Base-by-base conservation (phyloP, 2,329 filamentous ascomycete species). In the Pezizomycotina sp. region DNA sequence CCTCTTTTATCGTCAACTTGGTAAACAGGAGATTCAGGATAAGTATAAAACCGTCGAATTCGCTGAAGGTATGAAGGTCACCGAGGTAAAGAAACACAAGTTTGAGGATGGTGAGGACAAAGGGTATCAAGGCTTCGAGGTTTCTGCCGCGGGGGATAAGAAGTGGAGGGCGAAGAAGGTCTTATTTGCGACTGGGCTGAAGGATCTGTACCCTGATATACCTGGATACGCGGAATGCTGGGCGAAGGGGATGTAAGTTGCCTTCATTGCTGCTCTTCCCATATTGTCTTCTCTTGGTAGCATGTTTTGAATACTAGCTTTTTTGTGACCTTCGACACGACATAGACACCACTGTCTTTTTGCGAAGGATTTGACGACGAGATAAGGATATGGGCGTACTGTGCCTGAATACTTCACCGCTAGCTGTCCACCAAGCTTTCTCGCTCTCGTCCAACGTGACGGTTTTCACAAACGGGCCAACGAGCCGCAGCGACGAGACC, bases 161-260 rank as follows among this genome's bases (percentile, higher is more conserved):
- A 49, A 47, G 0, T 72, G 62, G 46, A 46, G 52, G 6, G 68
- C 67, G 0, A 57, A 57, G 28, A 73, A 68, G 42, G 33, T 76
- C 1, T 62, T 69, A 0, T 52, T 76, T 0, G 69, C 66, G 0
- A 67, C 57, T 0, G 70, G 71, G 0, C 57, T 66, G 0, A 52
- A 49, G 15, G 70, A 75, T 44, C 46, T 66, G 0, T 48, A 64
- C 19, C 64, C 63, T 0, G 57, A 63, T 10, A 63, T 71, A 2
- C 49, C 58, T 2, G 69, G 70, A 0, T 74, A 68, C 42, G 56
- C 45, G 0, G 63, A 71, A 26, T 65, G 64, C 34, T 74, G 68
- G 68, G 64, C 58, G 6, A 55, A 51, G 27, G 59, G 60, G 19
- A 65, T 68, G 62, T 67, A 43, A 32, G 53, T 54, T 21, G n/a